Percentiles rank a stretch among this genome's conserved stretches.
Evolutionary conservation across 257 asterid genomes (phyloP).

Genomic region (Verbascum thapsus): DNA sequence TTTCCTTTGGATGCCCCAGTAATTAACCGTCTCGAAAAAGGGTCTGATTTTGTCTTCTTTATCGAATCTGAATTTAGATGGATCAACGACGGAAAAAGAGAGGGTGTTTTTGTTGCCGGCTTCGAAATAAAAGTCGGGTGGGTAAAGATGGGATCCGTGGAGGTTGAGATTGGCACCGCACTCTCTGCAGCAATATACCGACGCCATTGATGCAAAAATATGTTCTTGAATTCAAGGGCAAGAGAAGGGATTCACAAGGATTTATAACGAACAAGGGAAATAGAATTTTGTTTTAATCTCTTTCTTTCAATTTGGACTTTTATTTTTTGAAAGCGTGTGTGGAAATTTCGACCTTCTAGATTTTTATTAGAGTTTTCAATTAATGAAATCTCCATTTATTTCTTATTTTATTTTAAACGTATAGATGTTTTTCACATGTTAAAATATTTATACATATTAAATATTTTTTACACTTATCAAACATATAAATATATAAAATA

Average conservation of each 20-base stretch:
- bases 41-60: conserved; percentile 75
- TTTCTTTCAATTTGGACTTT: too few relatives aligned
- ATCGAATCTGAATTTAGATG: conserved; percentile 70
- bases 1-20: conserved; percentile 90
- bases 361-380: too few relatives aligned
- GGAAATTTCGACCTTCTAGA: conserved; percentile 28
- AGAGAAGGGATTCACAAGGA: too few relatives aligned
- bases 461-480: too few relatives aligned
- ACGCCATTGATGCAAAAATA: conserved; percentile 54
- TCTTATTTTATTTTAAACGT: too few relatives aligned
- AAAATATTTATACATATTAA: too few relatives aligned
- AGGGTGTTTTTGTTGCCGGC: conserved; percentile 87
- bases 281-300: too few relatives aligned
- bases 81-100: conserved; percentile 71
- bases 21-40: conserved; percentile 78
- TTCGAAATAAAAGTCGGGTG: conserved; percentile 85
- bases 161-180: conserved; percentile 81
- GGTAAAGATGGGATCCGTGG: conserved; percentile 52
- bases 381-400: too few relatives aligned
- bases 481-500: too few relatives aligned
- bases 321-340: conserved; percentile 32
- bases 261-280: too few relatives aligned
- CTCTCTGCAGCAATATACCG: conserved; percentile 75
- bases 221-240: too few relatives aligned
- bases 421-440: too few relatives aligned